Evolutionary conservation across 2,329 filamentous ascomycete genomes (phyloP).

Genomic region (Fusarium hostae): DNA sequence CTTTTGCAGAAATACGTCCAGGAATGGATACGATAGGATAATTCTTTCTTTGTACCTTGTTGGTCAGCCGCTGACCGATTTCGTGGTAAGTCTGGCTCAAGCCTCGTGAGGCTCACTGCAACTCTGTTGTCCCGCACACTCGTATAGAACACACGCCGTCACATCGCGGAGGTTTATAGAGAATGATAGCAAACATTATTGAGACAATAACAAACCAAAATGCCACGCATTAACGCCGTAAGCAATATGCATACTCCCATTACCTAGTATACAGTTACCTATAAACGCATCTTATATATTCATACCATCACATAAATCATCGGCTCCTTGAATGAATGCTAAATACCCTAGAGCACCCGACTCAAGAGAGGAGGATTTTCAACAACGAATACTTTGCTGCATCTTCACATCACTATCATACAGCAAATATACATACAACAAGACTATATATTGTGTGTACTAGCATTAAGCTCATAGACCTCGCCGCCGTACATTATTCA

Average conservation of each 20-base stretch:
- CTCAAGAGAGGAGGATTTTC: background rate
- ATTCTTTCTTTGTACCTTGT: background rate
- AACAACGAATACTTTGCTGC: background rate
- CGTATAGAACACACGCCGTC: background rate
- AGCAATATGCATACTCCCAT: background rate
- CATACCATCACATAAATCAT: background rate
- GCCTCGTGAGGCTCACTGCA: slow-evolving; percentile 8
- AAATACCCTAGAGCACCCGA: slow-evolving; percentile 1
- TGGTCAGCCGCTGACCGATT: slow-evolving; percentile 32
- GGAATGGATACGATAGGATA: slow-evolving; percentile 16
- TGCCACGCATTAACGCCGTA: background rate
- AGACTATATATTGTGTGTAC: slow-evolving; percentile 23
- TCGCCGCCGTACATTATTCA: slow-evolving; percentile 35
- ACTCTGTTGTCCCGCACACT: background rate
- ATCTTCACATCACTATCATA: background rate
- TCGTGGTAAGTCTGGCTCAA: background rate
- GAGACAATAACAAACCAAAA: background rate
- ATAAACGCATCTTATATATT: background rate
- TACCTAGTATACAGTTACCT: background rate
- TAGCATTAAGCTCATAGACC: slow-evolving; percentile 26
- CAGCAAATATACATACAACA: background rate
- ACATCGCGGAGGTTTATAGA: background rate
- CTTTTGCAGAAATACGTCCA: slow-evolving; percentile 16
- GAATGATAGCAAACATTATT: background rate
- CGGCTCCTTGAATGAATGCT: background rate